Base-by-base conservation (phyloP, 2,329 filamentous ascomycete genomes). In the Ramularia endophylla region DNA sequence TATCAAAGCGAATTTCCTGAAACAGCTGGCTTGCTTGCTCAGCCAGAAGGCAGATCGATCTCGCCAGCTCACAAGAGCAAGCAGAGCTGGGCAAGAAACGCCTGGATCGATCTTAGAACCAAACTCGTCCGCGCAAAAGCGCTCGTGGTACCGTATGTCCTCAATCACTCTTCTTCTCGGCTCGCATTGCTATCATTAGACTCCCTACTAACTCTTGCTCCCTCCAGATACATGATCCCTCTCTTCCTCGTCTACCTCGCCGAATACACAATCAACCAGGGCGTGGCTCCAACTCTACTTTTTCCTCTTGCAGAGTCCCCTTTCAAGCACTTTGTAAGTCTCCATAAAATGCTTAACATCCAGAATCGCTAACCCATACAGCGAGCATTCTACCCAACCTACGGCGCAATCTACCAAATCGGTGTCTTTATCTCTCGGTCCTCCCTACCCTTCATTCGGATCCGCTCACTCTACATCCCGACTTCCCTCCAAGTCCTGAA, bases 181-280 rank as follows among this genome's bases (percentile, higher is more conserved):
- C n/a, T n/a, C n/a, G n/a, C n/a, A n/a, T n/a, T n/a, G n/a, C n/a
- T 28, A n/a, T n/a, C 30, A 8, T 8, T 33, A 11, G 8, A 8
- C 8, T 33, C 8, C 8, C 15, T 18, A 32, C 29, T 18, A 32
- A 32, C 71, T 97, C 1, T 83, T 95, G 58, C 69, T 94, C 32
- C 79, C 79, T 25, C 11, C 11, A 25, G 22, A 8, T 83, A 81
- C 63, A 97, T 98, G 88, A 73, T 94, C 3, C 92, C 92, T 0
- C 74, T 98, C 11, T 73, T 97, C 25, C 69, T 97, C 12, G 92
- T 98, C 20, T 98, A 95, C 62, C 77, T 97, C 27, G 87, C 89
- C 42, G 92, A 98, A 69, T 98, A 98, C 63, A 94, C 86, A 41
- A 95, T 97, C 65, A 97, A 97, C 67, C 89, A 95, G 68, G 90